Conservation (phyloP, 78 protist species). For the Dictyostelium brefeldianum region DNA sequence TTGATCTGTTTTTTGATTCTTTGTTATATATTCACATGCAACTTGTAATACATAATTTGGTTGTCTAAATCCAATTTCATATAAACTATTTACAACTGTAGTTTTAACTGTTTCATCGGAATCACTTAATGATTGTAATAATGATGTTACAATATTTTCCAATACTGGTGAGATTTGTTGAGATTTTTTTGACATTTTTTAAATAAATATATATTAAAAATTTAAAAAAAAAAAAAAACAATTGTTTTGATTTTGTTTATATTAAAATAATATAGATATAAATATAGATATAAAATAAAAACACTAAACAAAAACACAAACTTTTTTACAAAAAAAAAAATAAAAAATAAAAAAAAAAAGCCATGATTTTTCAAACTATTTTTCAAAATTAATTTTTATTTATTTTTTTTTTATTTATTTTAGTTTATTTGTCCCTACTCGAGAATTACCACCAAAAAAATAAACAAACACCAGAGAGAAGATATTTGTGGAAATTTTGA, state of each 20-base stretch:
- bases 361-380: background rate
- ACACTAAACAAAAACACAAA: background rate
- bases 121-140: constrained; percentile 53
- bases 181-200: constrained; percentile 24
- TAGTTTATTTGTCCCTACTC: no score
- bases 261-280: no score
- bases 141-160: constrained; percentile 60
- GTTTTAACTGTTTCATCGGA: constrained; percentile 42
- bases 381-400: background rate
- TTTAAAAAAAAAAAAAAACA: background rate
- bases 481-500: no score
- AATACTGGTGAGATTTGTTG: constrained; percentile 42
- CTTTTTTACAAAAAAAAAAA: background rate
- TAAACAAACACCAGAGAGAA: no score
- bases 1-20: constrained; percentile 61
- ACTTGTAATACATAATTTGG: constrained; percentile 51
- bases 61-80: constrained; percentile 79
- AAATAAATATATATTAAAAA: no score
- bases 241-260: no score
- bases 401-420: background rate
- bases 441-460: no score
- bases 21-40: constrained; percentile 54
- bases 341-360: background rate
- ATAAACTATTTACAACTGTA: constrained; percentile 44
- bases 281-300: no score